Evolutionary conservation across 2,329 filamentous ascomycete species (phyloP).

Genomic region (Epicoccum sorghinum): DNA sequence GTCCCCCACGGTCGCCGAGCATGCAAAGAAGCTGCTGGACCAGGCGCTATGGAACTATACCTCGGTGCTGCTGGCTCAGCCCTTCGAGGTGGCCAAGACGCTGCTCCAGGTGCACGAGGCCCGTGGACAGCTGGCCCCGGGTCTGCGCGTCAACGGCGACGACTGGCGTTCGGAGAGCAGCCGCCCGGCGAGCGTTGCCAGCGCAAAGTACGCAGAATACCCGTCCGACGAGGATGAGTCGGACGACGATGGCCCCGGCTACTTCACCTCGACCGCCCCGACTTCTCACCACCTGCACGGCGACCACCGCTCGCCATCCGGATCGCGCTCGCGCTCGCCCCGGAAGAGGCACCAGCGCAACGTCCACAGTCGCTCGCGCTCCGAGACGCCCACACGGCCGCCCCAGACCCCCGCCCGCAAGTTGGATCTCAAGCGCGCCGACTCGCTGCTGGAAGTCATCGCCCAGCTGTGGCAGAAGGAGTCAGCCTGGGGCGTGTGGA

Average conservation of each 20-base stretch:
- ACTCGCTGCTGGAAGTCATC: slow-evolving; percentile 85
- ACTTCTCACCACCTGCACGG: slow-evolving; percentile 48
- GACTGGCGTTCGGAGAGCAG: slow-evolving; percentile 27
- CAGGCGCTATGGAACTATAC: slow-evolving; percentile 91
- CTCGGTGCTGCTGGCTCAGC: slow-evolving; percentile 86
- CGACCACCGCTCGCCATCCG: slow-evolving; percentile 45
- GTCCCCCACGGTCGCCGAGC: slow-evolving; percentile 72
- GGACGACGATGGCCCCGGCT: slow-evolving; percentile 74
- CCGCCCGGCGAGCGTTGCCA: slow-evolving; percentile 40
- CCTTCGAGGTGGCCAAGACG: slow-evolving; percentile 96
- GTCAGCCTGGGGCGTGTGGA: slow-evolving; percentile 92
- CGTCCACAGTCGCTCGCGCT: slow-evolving; percentile 49
- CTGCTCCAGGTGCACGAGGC: slow-evolving; percentile 77
- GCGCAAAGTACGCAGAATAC: slow-evolving; percentile 50
- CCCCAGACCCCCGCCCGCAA: slow-evolving; percentile 60
- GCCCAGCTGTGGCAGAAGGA: slow-evolving; percentile 88
- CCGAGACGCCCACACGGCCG: slow-evolving; percentile 47
- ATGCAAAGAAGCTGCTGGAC: slow-evolving; percentile 78
- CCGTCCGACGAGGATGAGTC: slow-evolving; percentile 73
- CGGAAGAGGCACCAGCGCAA: slow-evolving; percentile 38
- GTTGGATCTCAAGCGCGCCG: slow-evolving; percentile 73
- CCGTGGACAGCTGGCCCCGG: slow-evolving; percentile 38
- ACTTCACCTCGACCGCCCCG: slow-evolving; percentile 78
- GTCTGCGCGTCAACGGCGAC: slow-evolving; percentile 25
- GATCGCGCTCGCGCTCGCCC: slow-evolving; percentile 39